These are phyloP conservation scores for Pholiota adiposa DNA, from an alignment of 1,284 basidiomycete genomes.

Conservation along the genomic window DNA sequence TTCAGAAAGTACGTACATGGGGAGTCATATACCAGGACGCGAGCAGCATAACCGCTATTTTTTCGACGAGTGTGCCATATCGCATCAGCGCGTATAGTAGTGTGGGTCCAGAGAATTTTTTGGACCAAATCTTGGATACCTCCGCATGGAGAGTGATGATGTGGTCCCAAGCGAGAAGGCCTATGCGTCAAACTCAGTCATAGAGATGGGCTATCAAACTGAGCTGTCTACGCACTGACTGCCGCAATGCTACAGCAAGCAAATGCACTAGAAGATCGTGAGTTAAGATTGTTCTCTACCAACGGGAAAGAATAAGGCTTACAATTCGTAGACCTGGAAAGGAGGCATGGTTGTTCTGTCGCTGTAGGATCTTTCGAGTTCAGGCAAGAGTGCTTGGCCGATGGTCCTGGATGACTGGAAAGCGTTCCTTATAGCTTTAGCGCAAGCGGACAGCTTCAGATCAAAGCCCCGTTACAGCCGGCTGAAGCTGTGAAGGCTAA, in stretches of 20 bases:
- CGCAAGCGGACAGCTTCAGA: not conserved
- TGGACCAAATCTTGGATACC: conserved; percentile 25
- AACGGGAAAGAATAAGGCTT: not conserved
- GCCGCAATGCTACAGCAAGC: conserved; percentile 22
- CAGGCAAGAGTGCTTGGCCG: not conserved
- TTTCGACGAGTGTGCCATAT: conserved; percentile 33
- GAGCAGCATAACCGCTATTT: conserved; percentile 28
- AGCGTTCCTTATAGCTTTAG: not conserved
- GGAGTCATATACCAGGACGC: conserved; percentile 23
- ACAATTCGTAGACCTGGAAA: conserved; percentile 17
- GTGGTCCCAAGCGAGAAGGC: conserved; percentile 22
- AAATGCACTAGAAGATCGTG: conserved; percentile 13
- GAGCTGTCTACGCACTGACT: conserved; percentile 12
- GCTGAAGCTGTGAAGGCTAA: not conserved
- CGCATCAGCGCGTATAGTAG: conserved; percentile 28
- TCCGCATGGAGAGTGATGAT: conserved; percentile 21
- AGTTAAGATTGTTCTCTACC: not conserved
- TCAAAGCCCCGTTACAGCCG: not conserved
- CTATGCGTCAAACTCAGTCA: not conserved
- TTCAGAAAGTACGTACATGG: conserved; percentile 7
- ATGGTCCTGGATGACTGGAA: not conserved
- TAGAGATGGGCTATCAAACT: not conserved
- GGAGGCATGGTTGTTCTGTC: conserved; percentile 6
- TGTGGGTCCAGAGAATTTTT: conserved; percentile 30
- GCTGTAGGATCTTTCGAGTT: not conserved